phyloP scores from a whole-genome alignment of 495 filamentous ascomycete genomes.

The Podospora comata region DNA sequence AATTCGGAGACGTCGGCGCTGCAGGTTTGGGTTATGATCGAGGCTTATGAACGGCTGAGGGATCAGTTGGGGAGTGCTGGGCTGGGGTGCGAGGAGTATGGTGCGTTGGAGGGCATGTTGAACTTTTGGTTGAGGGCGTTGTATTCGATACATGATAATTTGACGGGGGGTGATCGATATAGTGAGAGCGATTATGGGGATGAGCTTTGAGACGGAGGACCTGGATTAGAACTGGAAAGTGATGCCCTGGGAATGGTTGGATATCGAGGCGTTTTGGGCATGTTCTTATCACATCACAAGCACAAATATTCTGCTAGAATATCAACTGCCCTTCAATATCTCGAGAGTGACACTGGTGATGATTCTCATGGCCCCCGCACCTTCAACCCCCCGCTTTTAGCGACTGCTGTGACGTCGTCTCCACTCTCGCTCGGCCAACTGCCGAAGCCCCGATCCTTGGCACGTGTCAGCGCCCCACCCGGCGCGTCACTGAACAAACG shows the following conservation, averaged over 20 bases:
- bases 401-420: neutral
- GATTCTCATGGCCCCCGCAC: neutral
- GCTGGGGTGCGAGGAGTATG: constrained; percentile 21
- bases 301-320: neutral
- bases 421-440: neutral
- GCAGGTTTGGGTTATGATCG: constrained; percentile 55
- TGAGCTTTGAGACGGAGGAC: constrained; percentile 21
- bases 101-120: constrained; percentile 35
- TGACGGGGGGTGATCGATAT: constrained; percentile 14
- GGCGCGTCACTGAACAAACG: neutral
- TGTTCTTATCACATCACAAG: neutral
- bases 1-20: constrained; percentile 48
- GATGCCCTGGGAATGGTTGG: neutral
- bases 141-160: constrained; percentile 38
- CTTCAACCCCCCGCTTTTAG: neutral
- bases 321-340: too few relatives aligned
- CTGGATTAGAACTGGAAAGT: constrained; percentile 23
- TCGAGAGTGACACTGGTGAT: neutral
- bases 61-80: constrained; percentile 34
- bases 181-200: constrained; percentile 22
- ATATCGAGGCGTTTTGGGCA: neutral
- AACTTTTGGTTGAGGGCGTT: constrained; percentile 45
- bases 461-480: neutral
- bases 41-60: constrained; percentile 46
- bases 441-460: neutral